These are phyloP conservation scores for Penicillium coffeae DNA, from an alignment of 495 filamentous ascomycete species.

Conservation along the genomic window DNA sequence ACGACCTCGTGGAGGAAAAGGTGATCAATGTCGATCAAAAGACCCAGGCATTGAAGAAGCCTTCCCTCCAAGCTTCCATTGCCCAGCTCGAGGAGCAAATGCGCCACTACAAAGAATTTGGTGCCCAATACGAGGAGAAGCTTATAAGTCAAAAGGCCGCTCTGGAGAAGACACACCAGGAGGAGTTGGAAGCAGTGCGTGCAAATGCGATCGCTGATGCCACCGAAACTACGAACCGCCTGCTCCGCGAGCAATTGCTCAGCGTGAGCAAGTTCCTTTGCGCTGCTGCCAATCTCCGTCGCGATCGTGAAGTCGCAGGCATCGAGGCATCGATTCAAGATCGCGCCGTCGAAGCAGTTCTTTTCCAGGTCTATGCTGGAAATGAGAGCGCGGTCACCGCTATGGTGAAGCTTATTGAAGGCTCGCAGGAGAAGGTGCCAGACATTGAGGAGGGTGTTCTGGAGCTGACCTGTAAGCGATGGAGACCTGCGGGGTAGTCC, in stretches of 20 bases:
- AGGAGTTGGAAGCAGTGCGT: constrained; percentile 67
- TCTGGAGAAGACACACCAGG: constrained; percentile 63
- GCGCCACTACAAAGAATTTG: constrained; percentile 75
- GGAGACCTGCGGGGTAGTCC: not conserved
- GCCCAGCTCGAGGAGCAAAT: constrained; percentile 81
- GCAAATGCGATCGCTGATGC: constrained; percentile 60
- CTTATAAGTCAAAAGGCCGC: constrained; percentile 65
- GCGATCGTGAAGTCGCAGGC: constrained; percentile 44
- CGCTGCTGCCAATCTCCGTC: constrained; percentile 69
- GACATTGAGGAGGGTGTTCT: constrained; percentile 61
- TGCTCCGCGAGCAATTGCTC: constrained; percentile 55
- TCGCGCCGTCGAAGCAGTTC: constrained; percentile 82
- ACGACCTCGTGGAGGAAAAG: constrained; percentile 74
- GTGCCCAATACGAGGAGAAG: constrained; percentile 69
- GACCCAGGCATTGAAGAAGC: constrained; percentile 83
- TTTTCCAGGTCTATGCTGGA: constrained; percentile 85
- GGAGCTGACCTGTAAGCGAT: constrained; percentile 70
- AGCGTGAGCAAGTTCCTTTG: constrained; percentile 75
- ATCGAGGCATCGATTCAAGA: constrained; percentile 67
- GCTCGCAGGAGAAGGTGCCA: constrained; percentile 65
- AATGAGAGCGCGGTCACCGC: constrained; percentile 74
- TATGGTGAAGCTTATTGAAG: constrained; percentile 81
- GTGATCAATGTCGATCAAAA: constrained; percentile 86
- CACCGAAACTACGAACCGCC: constrained; percentile 50
- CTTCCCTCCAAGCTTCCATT: constrained; percentile 70